Evolutionary conservation across 2,329 filamentous ascomycete genomes (phyloP), one percentile per base, ranked within the genome.

Genomic region (Mycosphaerella sp.): DNA sequence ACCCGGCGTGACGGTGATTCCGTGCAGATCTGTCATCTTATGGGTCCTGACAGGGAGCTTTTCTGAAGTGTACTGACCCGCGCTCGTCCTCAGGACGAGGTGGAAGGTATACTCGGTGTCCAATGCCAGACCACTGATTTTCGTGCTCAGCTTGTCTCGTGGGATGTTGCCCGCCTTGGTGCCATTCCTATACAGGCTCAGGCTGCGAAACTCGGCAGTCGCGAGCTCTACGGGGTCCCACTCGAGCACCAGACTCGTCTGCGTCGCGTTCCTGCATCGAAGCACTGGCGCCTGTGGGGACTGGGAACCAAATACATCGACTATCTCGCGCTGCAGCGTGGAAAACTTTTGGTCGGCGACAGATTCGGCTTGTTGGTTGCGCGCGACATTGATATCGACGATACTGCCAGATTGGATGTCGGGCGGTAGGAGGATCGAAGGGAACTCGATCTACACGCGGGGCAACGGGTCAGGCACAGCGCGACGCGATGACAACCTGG

Each of bases 41-140:
- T 98, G 93, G 44, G 93, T 98, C 67, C 86, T 84, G 55, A 95
- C 90, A 3, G 81, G 80, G 49, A 98, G 78, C 70, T 87, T 89
- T 61, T 95, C 88, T 69, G 87, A 93, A 57, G 81, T 80, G 66
- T 84, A 91, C 39, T 88, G 95, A 55, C 93, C 93, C 4, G 93
- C 93, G 52, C 84, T 91, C 6, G 93, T 98, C 66, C 89, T 83
- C 68, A 98, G 77, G 8, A 97, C 86, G 48, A 97, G 79, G 69
- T 97, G 89, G 76, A 98, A 98, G 1, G 83, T 86, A 74, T 97
- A 98, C 74, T 95, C 91, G 40, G 89, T 95, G 71, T 97, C 91
- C 69, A 98, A 86, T n/a, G 91, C 91, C 55, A 98, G 79, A 23
- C 93, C 93, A 62, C 86, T 92, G 69, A 98, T 95, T 79, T 98